Base-by-base conservation (phyloP, 2,329 filamentous ascomycete genomes). In the Clonostachys byssicola region DNA sequence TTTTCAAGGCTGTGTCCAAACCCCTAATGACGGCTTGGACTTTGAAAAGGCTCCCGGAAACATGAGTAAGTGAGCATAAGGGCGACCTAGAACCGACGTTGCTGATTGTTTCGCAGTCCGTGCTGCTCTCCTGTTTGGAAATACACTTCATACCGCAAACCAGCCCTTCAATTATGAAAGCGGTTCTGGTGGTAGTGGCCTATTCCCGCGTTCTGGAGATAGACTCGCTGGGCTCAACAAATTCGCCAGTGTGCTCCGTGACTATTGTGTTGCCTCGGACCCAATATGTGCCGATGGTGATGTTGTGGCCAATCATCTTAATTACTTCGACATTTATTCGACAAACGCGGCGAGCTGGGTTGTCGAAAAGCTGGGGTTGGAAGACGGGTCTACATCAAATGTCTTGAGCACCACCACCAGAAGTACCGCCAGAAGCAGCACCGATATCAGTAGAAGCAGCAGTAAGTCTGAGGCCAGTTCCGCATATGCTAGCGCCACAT, bases 241-340 rank as follows among this genome's bases (percentile, higher is more conserved):
- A 36, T 66, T 59, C 34, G 47, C 54, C 12, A 44, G 47, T 33
- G 47, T 58, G 9, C 46, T 63, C 8, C 64, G 59, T 43, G 60
- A 59, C 13, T 70, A 67, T 56, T 70, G 68, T 48, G 56, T 59
- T 34, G 49, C 52, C 4, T 60, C 60, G 10, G 70, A 71, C 46
- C 66, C 68, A 3, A 62, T 69, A 47, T 72, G 70, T 51, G 68
- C 67, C 12, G 57, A 57, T 14, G 66, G 65, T 8, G 51, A 63
- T 20, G 55, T 54, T 4, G 56, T 60, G 4, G 58, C 57, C 9
- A 57, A 57, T 9, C 67, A 70, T 46, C 55, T 63, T 10, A 65
- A 66, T 52, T 70, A 70, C 47, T 68, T 68, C 48, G 57, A 66
- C 23, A 39, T 65, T 16, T 63, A 57, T 50, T 55, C 50, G 34